phyloP scores from a whole-genome alignment of 2,329 filamentous ascomycete genomes.

The Kalmusia sp. region DNA sequence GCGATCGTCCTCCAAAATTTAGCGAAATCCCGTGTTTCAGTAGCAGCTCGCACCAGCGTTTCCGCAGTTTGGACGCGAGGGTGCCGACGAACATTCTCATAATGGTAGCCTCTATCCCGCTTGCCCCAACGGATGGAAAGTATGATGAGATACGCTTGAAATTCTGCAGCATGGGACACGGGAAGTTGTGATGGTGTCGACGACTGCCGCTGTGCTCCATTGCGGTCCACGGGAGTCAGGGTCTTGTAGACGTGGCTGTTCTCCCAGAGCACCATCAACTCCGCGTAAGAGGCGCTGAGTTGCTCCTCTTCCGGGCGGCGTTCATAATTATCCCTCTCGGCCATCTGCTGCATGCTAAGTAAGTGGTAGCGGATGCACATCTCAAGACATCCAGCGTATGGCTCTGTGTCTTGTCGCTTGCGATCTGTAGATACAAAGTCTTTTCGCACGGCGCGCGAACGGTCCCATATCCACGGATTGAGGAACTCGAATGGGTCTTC shows the following conservation, averaged over 20 bases:
- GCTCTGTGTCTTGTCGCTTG: conserved; percentile 59
- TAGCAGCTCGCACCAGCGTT: conserved; percentile 63
- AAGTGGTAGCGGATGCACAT: conserved; percentile 70
- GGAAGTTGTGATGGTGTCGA: neutral
- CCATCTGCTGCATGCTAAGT: conserved; percentile 65
- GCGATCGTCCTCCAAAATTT: conserved; percentile 64
- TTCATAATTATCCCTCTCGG: conserved; percentile 49
- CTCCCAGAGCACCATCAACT: conserved; percentile 60
- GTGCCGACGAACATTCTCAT: conserved; percentile 60
- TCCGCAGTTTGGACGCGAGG: conserved; percentile 63
- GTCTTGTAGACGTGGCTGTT: conserved; percentile 38
- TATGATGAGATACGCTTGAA: conserved; percentile 66
- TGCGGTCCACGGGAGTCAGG: no score
- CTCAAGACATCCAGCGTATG: conserved; percentile 67
- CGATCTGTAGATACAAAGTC: conserved; percentile 70
- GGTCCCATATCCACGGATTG: conserved; percentile 71
- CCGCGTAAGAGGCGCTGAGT: conserved; percentile 67
- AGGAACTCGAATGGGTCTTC: conserved; percentile 56
- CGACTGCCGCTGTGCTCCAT: no score
- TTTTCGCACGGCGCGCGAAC: conserved; percentile 69
- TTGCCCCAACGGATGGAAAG: conserved; percentile 21
- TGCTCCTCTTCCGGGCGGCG: conserved; percentile 68
- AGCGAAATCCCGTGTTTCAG: conserved; percentile 64
- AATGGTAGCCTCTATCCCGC: conserved; percentile 57
- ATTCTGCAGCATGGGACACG: conserved; percentile 54